These are phyloP conservation scores for Phytophthora idaei DNA, from an alignment of 352 stramenopile species.

Conservation along the genomic window DNA sequence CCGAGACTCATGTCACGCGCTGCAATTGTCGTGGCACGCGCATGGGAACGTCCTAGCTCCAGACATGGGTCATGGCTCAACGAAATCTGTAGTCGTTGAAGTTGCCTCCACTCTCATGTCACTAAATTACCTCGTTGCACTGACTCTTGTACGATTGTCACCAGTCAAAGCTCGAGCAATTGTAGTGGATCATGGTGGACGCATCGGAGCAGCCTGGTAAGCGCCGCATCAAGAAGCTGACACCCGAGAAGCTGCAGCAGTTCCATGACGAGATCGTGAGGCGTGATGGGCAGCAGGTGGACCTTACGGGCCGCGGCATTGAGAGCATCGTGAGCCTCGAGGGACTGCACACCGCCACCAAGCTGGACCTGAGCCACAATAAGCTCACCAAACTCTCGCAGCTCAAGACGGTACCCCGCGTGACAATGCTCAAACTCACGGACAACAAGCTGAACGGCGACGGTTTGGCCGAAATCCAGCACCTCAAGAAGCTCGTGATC, in stretches of 20 bases:
- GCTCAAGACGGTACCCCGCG: constrained; percentile 56
- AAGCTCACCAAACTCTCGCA: constrained; percentile 85
- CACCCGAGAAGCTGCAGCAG: constrained; percentile 73
- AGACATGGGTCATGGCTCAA: neutral
- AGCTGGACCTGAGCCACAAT: constrained; percentile 86
- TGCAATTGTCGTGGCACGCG: constrained; percentile 1
- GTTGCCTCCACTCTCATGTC: constrained; percentile 9
- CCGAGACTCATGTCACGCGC: neutral
- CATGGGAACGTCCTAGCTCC: constrained; percentile 4
- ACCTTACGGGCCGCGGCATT: constrained; percentile 76
- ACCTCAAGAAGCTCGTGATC: constrained; percentile 84
- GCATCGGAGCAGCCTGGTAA: constrained; percentile 31
- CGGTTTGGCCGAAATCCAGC: constrained; percentile 67
- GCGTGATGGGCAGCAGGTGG: constrained; percentile 54
- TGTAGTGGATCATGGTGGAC: constrained; percentile 10
- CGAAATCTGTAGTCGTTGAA: constrained; percentile 10
- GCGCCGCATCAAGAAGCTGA: constrained; percentile 90
- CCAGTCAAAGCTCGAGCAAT: constrained; percentile 15
- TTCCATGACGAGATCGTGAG: constrained; percentile 54
- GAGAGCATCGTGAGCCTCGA: constrained; percentile 82
- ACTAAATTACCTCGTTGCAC: constrained; percentile 9
- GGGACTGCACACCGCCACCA: constrained; percentile 61
- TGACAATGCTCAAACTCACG: constrained; percentile 84
- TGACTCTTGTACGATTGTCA: constrained; percentile 1
- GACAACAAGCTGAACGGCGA: constrained; percentile 81